Conservation (phyloP, 2,329 filamentous ascomycete genomes). For the Venturia nashicola region DNA sequence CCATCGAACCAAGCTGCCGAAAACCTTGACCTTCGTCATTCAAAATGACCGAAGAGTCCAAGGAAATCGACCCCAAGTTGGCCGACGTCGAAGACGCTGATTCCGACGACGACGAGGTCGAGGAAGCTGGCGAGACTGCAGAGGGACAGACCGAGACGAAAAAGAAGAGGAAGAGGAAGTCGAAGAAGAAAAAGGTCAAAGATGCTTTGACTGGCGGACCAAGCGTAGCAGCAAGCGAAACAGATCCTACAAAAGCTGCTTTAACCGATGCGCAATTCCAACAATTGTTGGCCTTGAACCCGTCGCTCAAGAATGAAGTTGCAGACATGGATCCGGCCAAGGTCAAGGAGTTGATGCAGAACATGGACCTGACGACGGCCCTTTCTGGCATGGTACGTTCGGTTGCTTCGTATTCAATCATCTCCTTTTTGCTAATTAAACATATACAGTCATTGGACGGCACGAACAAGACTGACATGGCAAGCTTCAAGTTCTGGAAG, state of each 20-base stretch:
- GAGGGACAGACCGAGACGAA: conserved; percentile 7
- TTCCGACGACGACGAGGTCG: conserved; percentile 5
- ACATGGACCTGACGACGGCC: conserved; percentile 56
- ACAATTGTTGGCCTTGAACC: conserved; percentile 24
- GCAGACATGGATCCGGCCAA: conserved; percentile 15
- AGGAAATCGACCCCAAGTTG: conserved; percentile 7
- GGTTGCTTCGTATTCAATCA: background rate
- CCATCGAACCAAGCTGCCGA: no score
- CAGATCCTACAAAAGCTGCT: conserved; percentile 17
- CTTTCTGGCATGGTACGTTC: conserved; percentile 52
- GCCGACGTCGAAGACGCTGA: background rate
- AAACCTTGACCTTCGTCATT: no score
- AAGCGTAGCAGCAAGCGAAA: conserved; percentile 18
- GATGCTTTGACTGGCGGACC: conserved; percentile 22
- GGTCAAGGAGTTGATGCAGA: conserved; percentile 40
- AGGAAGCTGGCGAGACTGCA: conserved; percentile 6
- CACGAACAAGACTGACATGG: conserved; percentile 94
- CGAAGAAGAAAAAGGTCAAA: conserved; percentile 51
- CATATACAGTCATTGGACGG: conserved; percentile 45
- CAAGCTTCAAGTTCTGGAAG: conserved; percentile 95
- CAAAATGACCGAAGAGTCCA: conserved; percentile 5
- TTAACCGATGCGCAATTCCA: conserved; percentile 26
- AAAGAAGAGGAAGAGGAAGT: conserved; percentile 52
- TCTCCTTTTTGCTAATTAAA: background rate
- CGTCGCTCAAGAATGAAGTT: conserved; percentile 25